Conservation (phyloP, 148 eudicot species). For the Rhododendron ovatum region DNA sequence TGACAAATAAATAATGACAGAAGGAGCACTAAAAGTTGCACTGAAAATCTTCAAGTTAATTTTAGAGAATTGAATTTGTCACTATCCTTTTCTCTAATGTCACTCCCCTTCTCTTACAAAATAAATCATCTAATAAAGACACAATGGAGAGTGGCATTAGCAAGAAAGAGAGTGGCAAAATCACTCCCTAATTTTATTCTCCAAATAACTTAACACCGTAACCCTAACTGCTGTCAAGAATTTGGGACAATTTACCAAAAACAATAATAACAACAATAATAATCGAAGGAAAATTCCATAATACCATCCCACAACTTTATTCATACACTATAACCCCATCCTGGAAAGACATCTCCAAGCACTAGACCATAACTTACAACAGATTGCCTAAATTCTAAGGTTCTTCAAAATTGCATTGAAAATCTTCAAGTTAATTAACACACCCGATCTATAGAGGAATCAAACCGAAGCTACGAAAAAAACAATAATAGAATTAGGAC, state of each 20-base stretch:
- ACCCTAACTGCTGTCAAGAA: background rate
- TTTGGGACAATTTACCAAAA: background rate
- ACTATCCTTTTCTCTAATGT: too few relatives aligned
- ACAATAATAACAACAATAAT: background rate
- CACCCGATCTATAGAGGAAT: background rate
- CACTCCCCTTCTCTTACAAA: too few relatives aligned
- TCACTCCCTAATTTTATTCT: too few relatives aligned
- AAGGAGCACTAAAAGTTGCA: too few relatives aligned
- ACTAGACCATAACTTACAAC: constrained; percentile 3
- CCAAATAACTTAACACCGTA: background rate
- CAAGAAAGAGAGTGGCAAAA: too few relatives aligned
- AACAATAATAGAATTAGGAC: constrained; percentile 21
- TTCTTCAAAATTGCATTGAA: background rate
- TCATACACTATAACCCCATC: background rate
- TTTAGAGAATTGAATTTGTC: too few relatives aligned
- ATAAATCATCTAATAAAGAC: too few relatives aligned
- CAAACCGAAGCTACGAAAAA: background rate
- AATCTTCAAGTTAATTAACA: background rate
- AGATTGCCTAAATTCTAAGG: background rate
- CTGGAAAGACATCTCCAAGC: background rate
- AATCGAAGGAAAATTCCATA: background rate
- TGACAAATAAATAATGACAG: too few relatives aligned
- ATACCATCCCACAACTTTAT: background rate
- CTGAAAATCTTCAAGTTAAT: too few relatives aligned
- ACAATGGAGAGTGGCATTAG: too few relatives aligned